Evolutionary conservation across 306 rosid genomes (phyloP).

Genomic region (Malus sieversii): DNA sequence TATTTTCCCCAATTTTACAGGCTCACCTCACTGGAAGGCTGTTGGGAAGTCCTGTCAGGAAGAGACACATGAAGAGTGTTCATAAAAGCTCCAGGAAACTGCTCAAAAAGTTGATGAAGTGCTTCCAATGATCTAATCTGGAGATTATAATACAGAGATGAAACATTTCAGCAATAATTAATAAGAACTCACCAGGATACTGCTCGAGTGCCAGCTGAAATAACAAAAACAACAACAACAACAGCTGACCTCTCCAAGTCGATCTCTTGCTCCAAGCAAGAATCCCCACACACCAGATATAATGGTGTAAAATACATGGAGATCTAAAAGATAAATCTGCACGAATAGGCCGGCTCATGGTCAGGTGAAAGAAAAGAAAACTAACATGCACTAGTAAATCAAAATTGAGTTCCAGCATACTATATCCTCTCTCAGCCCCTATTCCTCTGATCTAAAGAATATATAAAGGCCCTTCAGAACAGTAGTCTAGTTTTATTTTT

Average conservation of each 20-base stretch:
- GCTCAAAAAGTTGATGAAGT: conserved; percentile 71
- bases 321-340: conserved; percentile 86
- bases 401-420: background rate
- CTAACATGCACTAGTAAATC: background rate
- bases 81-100: conserved; percentile 92
- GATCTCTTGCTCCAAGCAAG: conserved; percentile 90
- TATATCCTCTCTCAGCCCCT: background rate
- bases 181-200: background rate
- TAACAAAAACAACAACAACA: conserved; percentile 1
- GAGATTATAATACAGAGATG: conserved; percentile 9
- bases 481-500: background rate
- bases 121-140: conserved; percentile 97
- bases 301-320: conserved; percentile 68
- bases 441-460: background rate
- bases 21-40: conserved; percentile 53
- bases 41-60: conserved; percentile 44
- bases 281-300: conserved; percentile 74
- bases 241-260: conserved; percentile 77
- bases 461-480: background rate
- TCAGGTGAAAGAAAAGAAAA: background rate
- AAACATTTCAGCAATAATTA: background rate
- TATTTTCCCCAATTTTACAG: background rate
- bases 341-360: background rate
- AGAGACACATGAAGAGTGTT: conserved; percentile 52
- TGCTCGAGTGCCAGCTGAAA: background rate